phyloP scores from a whole-genome alignment of 1,284 basidiomycete species.

The Stygiomarasmius scandens region DNA sequence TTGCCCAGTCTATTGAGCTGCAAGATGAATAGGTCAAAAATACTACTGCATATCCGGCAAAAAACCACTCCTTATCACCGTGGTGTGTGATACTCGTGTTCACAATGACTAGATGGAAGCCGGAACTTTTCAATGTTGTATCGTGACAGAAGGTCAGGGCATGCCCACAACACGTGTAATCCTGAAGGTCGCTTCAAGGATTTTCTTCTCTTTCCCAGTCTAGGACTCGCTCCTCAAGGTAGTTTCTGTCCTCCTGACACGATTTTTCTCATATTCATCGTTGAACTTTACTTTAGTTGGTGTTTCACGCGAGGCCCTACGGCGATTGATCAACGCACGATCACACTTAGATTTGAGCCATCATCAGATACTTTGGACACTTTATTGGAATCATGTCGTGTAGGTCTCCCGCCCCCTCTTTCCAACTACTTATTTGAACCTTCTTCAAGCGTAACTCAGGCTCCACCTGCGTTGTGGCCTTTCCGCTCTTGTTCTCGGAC shows the following conservation, averaged over 20 bases:
- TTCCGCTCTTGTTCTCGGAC: not conserved
- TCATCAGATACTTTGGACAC: not conserved
- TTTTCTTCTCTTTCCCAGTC: not conserved
- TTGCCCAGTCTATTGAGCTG: too few species aligned
- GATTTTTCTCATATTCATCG: not conserved
- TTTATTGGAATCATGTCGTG: not conserved
- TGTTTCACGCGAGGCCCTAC: not conserved
- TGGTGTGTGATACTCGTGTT: not conserved
- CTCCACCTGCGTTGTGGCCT: not conserved
- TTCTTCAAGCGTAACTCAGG: not conserved
- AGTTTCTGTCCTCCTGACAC: not conserved
- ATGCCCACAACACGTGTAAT: conserved; percentile 13
- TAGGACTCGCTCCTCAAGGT: not conserved
- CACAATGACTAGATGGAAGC: not conserved
- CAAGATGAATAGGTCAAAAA: too few species aligned
- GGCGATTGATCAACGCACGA: not conserved
- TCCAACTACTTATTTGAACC: not conserved
- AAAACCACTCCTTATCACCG: not conserved
- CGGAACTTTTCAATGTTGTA: not conserved
- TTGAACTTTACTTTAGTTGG: not conserved
- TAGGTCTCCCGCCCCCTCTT: not conserved
- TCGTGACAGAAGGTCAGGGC: not conserved
- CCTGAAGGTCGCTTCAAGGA: not conserved
- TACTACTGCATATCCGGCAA: too few species aligned
- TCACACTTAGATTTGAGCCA: not conserved